Evolutionary conservation across 2,329 filamentous ascomycete genomes (phyloP).

Genomic region (Aspergillus versicolor): DNA sequence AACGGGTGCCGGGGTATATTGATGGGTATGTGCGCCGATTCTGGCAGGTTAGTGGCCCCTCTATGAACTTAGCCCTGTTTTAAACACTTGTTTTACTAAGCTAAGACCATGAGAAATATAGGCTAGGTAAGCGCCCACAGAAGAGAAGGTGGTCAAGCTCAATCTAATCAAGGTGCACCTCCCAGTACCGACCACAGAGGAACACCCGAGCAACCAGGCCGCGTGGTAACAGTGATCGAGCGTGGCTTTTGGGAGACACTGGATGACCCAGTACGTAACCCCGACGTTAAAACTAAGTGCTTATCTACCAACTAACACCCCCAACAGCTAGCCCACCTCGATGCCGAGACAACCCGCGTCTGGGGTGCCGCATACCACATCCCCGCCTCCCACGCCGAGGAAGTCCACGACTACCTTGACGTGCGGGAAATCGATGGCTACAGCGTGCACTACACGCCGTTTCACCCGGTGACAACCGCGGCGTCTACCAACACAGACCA

Average conservation of each 20-base stretch:
- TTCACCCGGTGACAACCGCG: constrained; percentile 58
- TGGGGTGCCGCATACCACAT: constrained; percentile 96
- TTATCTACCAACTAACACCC: background rate
- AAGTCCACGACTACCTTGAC: constrained; percentile 87
- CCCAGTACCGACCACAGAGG: constrained; percentile 89
- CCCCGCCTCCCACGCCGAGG: constrained; percentile 65
- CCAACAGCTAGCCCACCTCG: constrained; percentile 33
- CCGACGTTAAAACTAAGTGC: background rate
- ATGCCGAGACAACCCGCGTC: constrained; percentile 54
- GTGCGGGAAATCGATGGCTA: constrained; percentile 98
- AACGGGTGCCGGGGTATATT: constrained; percentile 83
- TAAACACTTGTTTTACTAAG: background rate
- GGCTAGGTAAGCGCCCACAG: constrained; percentile 29
- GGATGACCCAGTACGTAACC: constrained; percentile 56
- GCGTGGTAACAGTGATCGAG: constrained; percentile 90
- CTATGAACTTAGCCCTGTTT: background rate
- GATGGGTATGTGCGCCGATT: constrained; percentile 92
- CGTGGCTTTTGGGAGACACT: constrained; percentile 78
- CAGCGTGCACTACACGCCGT: constrained; percentile 85
- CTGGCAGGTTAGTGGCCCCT: constrained; percentile 75
- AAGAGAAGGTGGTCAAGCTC: background rate
- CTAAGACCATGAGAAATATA: constrained; percentile 7
- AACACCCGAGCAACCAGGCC: constrained; percentile 80
- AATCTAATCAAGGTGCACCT: constrained; percentile 9
- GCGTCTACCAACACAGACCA: background rate